Evolutionary conservation across 306 rosid species (phyloP), one percentile per base, ranked within the genome.

Genomic region (Gastrolobium bilobum): DNA sequence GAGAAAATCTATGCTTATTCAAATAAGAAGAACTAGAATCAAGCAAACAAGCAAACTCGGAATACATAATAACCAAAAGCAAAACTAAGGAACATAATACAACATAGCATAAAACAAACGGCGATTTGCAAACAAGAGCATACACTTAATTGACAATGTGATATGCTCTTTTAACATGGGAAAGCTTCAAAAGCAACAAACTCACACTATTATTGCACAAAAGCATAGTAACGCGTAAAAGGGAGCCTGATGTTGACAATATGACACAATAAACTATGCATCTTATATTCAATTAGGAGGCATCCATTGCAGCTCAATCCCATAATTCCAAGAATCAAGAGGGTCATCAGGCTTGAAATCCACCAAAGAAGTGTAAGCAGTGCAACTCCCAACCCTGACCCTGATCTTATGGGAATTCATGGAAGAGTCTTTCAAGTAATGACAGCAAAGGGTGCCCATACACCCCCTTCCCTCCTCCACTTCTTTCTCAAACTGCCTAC

Each of bases 271-370:
- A 2, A 13, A 4, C 56, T 20, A 63, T 47, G 33, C 13, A 29
- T 44, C 11, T 4, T 72, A 4, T 72, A 4, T 7, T 79, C 77
- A 86, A 44, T 79, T 81, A 50, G 93, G 86, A 35, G 93, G 82
- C 52, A 83, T 4, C 97, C 97, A 90, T 57, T 94, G 98, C 13
- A 94, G 70, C 89, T 90, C 97, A 85, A 94, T 80, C 78, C 97
- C 98, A 87, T 88, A 94, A 42, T 68, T 88, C 98, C 98, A 94
- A 26, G 88, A 71, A 20, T 86, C 78, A 76, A 88, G 34, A 54
- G 94, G 72, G 31, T 85, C 89, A 47, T 65, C 79, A 53, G 85
- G 76, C 39, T 74, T 79, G 31, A 84, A 83, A 84, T 85, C 79
- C 10, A 94, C 97, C 75, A 92, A 79, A 6, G 80, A 86, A 60